phyloP scores from a whole-genome alignment of 257 asterid species.

The Solanum chiquidenum region DNA sequence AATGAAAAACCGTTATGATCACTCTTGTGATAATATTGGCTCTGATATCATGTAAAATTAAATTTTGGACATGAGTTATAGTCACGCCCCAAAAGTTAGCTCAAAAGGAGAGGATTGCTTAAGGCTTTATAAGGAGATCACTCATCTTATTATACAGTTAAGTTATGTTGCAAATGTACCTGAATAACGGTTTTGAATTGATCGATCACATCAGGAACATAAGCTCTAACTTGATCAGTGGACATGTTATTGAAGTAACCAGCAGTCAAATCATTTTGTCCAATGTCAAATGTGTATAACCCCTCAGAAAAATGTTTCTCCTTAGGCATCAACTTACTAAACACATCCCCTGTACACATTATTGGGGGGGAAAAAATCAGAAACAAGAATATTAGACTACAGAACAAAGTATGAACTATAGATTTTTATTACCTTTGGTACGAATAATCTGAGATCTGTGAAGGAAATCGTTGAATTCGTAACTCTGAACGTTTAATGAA shows the following conservation, averaged over 20 bases:
- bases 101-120: no score
- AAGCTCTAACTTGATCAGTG: slow-evolving; percentile 56
- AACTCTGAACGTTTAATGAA: slow-evolving; percentile 52
- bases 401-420: background rate
- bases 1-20: no score
- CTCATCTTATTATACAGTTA: no score
- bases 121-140: no score
- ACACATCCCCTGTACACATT: slow-evolving; percentile 34
- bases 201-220: slow-evolving; percentile 54
- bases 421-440: slow-evolving; percentile 17
- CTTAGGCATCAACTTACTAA: slow-evolving; percentile 39
- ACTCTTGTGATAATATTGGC: no score
- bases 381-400: background rate
- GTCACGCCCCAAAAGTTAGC: no score
- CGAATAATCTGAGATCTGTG: slow-evolving; percentile 51
- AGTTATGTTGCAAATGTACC: slow-evolving; percentile 11
- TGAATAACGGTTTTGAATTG: slow-evolving; percentile 55
- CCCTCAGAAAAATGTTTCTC: slow-evolving; percentile 34
- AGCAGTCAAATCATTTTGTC: slow-evolving; percentile 71
- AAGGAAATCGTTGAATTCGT: slow-evolving; percentile 56
- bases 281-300: slow-evolving; percentile 78
- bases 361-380: background rate
- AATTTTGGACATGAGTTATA: no score
- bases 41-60: background rate
- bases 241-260: slow-evolving; percentile 77